Base-by-base conservation (phyloP, 1,284 basidiomycete genomes). In the Papiliotrema laurentii region DNA sequence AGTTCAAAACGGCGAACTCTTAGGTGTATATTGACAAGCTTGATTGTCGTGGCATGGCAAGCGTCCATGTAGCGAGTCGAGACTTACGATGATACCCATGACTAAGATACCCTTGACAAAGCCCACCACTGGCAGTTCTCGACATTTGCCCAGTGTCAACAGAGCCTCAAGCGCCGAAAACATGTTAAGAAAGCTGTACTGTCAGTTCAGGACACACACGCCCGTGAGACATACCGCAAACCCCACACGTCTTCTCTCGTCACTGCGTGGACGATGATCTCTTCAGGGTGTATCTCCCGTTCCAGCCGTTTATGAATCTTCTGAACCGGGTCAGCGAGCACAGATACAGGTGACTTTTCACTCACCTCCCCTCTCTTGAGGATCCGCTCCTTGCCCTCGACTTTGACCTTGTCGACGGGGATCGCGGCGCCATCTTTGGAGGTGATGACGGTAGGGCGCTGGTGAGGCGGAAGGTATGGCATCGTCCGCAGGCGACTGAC, bases 301-400 rank as follows among this genome's bases (percentile, higher is more conserved):
- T 96, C 89, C 16, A 96, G 77, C 37, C 80, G 76, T 58, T 86
- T 85, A 71, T 96, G 91, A 0, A 93, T 87, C 83, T 49, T 51
- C 52, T 49, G 26, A 14, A n/a, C n/a, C 16, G 13, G 28, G 19
- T 19, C 21, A 14, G 26, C 28, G 11, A 28, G 4, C 18, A 11
- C 43, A 21, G 14, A 40, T 37, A 27, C 13, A 14, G 6, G 13
- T 40, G 31, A 28, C 14, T 26, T 31, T 11, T 4, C 0, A 73
- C 77, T 31, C 56, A 86, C 87, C 69, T 76, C 76, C 22, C 88
- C 87, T 46, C 79, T 76, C 51, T 78, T 77, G 42, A 82, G 77
- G 16, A 76, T 78, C 31, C 73, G 68, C 49, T 89, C 83, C 54
- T 86, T 87, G 42, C 71, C 68, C 13, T 71, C 73, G 0, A 85